phyloP scores from a whole-genome alignment of 2,329 filamentous ascomycete species.

The Neurospora sp. region DNA sequence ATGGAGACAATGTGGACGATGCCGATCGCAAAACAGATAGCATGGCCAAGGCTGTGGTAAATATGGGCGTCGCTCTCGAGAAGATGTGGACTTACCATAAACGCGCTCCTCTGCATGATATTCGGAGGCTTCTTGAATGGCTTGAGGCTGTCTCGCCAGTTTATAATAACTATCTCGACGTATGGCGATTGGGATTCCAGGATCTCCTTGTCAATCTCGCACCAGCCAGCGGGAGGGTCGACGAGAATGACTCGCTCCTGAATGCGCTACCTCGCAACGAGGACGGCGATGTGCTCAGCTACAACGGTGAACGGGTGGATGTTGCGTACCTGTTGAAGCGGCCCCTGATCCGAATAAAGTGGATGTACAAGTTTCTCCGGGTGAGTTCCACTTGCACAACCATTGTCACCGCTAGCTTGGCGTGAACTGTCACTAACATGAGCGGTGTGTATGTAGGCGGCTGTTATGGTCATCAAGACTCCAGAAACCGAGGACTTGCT shows the following conservation, averaged over 20 bases:
- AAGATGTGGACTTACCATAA: conserved; percentile 72
- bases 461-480: conserved; percentile 45
- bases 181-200: conserved; percentile 89
- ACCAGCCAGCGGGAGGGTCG: conserved; percentile 43
- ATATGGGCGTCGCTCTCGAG: conserved; percentile 87
- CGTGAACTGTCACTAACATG: conserved; percentile 20
- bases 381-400: conserved; percentile 28
- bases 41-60: conserved; percentile 77
- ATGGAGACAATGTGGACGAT: conserved; percentile 53
- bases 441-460: conserved; percentile 29
- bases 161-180: conserved; percentile 76
- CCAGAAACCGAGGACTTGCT: conserved; percentile 48
- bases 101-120: conserved; percentile 64
- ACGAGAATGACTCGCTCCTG: conserved; percentile 51
- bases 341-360: conserved; percentile 78
- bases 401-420: conserved; percentile 1
- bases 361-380: conserved; percentile 75
- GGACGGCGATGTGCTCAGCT: conserved; percentile 57
- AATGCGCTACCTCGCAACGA: conserved; percentile 51
- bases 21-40: conserved; percentile 43
- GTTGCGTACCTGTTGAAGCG: conserved; percentile 88
- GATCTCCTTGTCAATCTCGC: conserved; percentile 90
- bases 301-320: conserved; percentile 80
- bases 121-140: conserved; percentile 68
- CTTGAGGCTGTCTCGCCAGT: conserved; percentile 66